Base-by-base conservation (phyloP, 495 filamentous ascomycete genomes). In the Penicillium samsonianum region DNA sequence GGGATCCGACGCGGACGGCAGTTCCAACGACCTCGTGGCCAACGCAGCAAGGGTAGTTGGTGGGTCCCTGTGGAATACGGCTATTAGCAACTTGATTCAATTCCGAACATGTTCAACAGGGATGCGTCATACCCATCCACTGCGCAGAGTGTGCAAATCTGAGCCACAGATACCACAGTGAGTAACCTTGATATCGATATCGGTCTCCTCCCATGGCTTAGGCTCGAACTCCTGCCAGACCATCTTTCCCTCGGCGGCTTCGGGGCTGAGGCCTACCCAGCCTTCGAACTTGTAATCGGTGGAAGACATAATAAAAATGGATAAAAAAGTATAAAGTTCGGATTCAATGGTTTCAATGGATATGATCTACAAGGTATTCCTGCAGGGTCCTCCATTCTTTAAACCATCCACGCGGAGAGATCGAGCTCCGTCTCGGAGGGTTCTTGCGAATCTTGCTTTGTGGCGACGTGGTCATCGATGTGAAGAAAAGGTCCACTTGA, bases 21-120 rank as follows among this genome's bases (percentile, higher is more conserved):
- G 71, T 82, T 35, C 92, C 92, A 40, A 92, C 85, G 26, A 96
- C 87, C 67, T 96, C 92, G 72, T 94, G 91, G 38, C 90, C 91
- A 31, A 92, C 90, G 64, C 83, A 84, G 73, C 80, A 84, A n/a
- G 90, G 89, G 72, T 91, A 92, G 0, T 72, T 57, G 28, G 86
- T 84, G 9, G 79, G 78, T 1, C 82, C 68, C 74, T 77, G 41
- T 23, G 23, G 0, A 1, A 17, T 16, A n/a, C 7, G 11, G 40
- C 57, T 51, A 52, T 44, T 26, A 35, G 22, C 37, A 19, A 26
- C 7, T 12, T 38, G 16, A 23, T 44, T 8, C 3, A 19, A n/a
- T 10, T 9, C 4, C 14, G 10, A 35, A 16, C 5, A 19, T 35
- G 12, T 4, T 17, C 14, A 14, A 37, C 0, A 7, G 26, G 63